Evolutionary conservation across 306 rosid genomes (phyloP), one percentile per base, ranked within the genome.

Genomic region (Trifolium subterraneum): DNA sequence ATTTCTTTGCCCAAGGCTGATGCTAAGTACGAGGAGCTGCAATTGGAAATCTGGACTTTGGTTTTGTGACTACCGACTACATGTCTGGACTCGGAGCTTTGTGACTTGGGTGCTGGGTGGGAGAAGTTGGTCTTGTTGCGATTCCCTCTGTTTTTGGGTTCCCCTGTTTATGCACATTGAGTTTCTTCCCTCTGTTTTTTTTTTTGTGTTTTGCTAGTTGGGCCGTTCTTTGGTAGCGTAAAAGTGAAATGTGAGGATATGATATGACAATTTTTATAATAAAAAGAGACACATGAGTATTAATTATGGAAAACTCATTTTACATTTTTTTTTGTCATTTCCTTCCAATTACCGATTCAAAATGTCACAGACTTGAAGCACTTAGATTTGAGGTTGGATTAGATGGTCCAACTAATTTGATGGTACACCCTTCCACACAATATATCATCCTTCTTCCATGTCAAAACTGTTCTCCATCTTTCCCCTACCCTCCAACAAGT

Each of bases 231-330:
- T 39, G 16, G 33, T 64, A 64, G 52, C 6, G 33, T 31, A 22
- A 64, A 64, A 39, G 70, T 39, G 33, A 64, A 64, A 31, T 39
- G 35, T 20, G 70, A 7, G 11, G 70, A 64, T 39, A 64, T 38
- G 52, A 59, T 59, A 14, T 59, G 65, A 33, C 15, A n/a, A 33
- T 61, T 16, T 61, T 61, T 61, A 15, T 11, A 61, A 33, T 15
- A 7, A n/a, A 14, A 27, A 8, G 23, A 61, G 19, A 61, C 13
- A 2, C 15, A 4, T 56, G 64, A 2, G 10, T 27, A 13, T 59
- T 14, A 27, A 14, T 27, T 59, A 29, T 5, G 33, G 33, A 29
- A 29, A 58, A 29, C 44, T 61, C 44, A 29, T 15, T 35, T 62
- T 59, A 20, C 27, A 2, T 33, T n/a, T 15, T 4, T 29, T 11